Evolutionary conservation across 306 rosid species (phyloP).

Genomic region (Lagenaria siceraria): DNA sequence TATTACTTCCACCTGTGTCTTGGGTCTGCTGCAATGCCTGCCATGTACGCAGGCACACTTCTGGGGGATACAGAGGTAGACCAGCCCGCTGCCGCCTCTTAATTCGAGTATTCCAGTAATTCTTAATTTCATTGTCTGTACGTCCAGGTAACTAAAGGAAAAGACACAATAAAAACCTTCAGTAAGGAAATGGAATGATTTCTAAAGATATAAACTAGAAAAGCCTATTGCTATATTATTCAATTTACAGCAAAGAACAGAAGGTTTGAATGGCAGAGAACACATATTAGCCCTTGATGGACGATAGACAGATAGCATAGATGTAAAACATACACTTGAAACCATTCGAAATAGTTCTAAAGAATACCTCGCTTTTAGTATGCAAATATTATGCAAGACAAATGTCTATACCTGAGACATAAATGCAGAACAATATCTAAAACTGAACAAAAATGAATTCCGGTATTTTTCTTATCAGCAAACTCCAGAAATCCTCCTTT

Average conservation of each 20-base stretch:
- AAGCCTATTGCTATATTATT: neutral
- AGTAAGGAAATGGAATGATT: constrained; percentile 5
- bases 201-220: constrained; percentile 2
- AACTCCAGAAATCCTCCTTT: neutral
- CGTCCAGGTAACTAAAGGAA: constrained; percentile 87
- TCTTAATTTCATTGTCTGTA: constrained; percentile 97
- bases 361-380: neutral
- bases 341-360: neutral
- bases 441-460: neutral
- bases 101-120: constrained; percentile 94
- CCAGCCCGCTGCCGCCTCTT: constrained; percentile 92
- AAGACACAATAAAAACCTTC: constrained; percentile 11
- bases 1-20: constrained; percentile 28
- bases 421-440: neutral
- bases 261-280: neutral
- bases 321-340: neutral
- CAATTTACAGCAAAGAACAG: neutral
- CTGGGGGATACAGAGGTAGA: constrained; percentile 88
- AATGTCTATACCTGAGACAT: neutral
- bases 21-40: constrained; percentile 44
- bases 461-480: neutral
- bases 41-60: constrained; percentile 37
- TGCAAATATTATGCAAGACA: neutral
- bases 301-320: neutral
- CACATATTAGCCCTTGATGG: neutral